phyloP scores from a whole-genome alignment of 2,329 filamentous ascomycete species.

The Aspergillus latus region DNA sequence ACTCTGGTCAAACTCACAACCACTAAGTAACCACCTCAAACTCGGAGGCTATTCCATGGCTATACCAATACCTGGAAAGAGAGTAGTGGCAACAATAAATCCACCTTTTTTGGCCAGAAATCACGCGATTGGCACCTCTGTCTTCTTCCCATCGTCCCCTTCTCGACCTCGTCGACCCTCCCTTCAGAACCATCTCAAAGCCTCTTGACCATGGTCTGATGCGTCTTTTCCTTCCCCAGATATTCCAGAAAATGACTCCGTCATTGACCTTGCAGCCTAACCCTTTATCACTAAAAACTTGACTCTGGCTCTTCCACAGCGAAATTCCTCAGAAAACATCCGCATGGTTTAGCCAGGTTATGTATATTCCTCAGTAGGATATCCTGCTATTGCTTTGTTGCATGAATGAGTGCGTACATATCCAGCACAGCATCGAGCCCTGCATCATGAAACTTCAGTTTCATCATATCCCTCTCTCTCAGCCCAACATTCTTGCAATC shows the following conservation, averaged over 20 bases:
- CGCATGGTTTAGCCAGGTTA: constrained; percentile 54
- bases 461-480: constrained; percentile 46
- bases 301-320: constrained; percentile 25
- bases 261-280: constrained; percentile 28
- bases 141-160: constrained; percentile 17
- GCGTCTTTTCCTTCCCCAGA: constrained; percentile 38
- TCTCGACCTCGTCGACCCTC: constrained; percentile 24
- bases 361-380: constrained; percentile 47
- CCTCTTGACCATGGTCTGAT: constrained; percentile 26
- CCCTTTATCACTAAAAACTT: constrained; percentile 28
- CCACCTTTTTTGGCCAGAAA: constrained; percentile 17
- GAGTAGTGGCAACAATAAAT: no score
- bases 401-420: constrained; percentile 58
- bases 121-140: constrained; percentile 22
- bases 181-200: constrained; percentile 23
- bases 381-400: constrained; percentile 53
- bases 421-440: constrained; percentile 53
- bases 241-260: constrained; percentile 43
- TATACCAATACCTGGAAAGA: no score
- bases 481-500: constrained; percentile 28
- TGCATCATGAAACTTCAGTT: constrained; percentile 32
- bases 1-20: no score
- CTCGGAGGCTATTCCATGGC: no score
- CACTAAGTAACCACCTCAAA: no score
- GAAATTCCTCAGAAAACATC: constrained; percentile 53